Percentiles rank a stretch among this genome's conserved stretches.
Evolutionary conservation across 345 rosid genomes (phyloP).

Genomic region (Citrus mangshanensis): DNA sequence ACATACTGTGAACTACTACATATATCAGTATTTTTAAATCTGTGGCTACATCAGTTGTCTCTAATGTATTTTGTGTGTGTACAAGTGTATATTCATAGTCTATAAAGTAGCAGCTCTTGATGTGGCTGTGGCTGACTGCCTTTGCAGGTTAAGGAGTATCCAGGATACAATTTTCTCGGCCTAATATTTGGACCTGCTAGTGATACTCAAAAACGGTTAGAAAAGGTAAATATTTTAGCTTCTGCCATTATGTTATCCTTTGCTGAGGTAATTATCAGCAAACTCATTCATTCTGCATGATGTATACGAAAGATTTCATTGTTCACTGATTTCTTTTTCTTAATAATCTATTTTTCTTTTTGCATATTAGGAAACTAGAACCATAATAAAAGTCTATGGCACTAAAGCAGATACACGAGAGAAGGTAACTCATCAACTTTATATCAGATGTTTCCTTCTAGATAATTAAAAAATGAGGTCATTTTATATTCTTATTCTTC

Average conservation of each 20-base stretch:
- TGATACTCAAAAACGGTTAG: slow-evolving; percentile 72
- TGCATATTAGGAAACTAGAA: slow-evolving; percentile 76
- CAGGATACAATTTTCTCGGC: slow-evolving; percentile 66
- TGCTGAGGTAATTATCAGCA: not conserved
- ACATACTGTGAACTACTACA: not conserved
- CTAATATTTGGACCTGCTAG: slow-evolving; percentile 80
- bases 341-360: not conserved
- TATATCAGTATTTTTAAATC: not conserved
- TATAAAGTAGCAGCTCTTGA: slow-evolving; percentile 1
- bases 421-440: slow-evolving; percentile 46
- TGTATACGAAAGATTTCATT: not conserved
- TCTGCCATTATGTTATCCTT: not conserved
- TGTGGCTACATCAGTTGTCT: not conserved
- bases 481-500: not conserved
- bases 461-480: not conserved
- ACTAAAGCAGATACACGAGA: slow-evolving; percentile 52
- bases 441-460: not conserved
- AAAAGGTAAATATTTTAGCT: slow-evolving; percentile 52
- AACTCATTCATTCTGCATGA: not conserved
- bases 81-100: not conserved
- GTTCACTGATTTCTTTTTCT: not conserved
- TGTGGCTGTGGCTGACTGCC: not conserved
- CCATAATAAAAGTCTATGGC: slow-evolving; percentile 62
- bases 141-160: slow-evolving; percentile 67
- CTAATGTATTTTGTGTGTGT: not conserved